Evolutionary conservation across 2,329 filamentous ascomycete genomes (phyloP).

Genomic region (Lojkania enalia): DNA sequence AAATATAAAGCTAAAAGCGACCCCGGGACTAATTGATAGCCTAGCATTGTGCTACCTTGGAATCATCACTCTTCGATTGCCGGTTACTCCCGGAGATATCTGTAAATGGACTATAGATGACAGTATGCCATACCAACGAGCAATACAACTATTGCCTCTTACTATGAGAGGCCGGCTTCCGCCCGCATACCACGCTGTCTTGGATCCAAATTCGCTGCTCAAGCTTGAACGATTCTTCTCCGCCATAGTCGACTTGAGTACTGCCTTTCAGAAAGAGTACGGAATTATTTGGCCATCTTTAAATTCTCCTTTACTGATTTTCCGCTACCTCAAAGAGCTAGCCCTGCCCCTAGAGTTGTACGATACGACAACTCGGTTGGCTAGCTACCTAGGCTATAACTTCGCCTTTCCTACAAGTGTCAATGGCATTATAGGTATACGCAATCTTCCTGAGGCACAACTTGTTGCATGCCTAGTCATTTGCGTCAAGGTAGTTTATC

Average conservation of each 20-base stretch:
- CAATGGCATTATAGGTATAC: slow-evolving; percentile 24
- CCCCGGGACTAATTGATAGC: slow-evolving; percentile 72
- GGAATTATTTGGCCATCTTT: slow-evolving; percentile 72
- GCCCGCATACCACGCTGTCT: slow-evolving; percentile 59
- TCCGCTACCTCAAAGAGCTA: slow-evolving; percentile 71
- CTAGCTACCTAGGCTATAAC: slow-evolving; percentile 54
- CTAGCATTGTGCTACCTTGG: slow-evolving; percentile 80
- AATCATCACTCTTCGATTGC: slow-evolving; percentile 72
- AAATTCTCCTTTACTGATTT: slow-evolving; percentile 69
- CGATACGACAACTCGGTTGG: slow-evolving; percentile 61
- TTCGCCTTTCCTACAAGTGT: slow-evolving; percentile 59
- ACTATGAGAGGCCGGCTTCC: slow-evolving; percentile 69
- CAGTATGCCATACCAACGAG: slow-evolving; percentile 72
- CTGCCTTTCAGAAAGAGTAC: slow-evolving; percentile 69
- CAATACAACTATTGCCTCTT: slow-evolving; percentile 60
- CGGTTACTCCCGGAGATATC: slow-evolving; percentile 75
- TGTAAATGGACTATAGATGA: slow-evolving; percentile 67
- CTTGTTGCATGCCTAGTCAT: slow-evolving; percentile 73
- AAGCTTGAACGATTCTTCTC: slow-evolving; percentile 64
- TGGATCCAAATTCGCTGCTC: slow-evolving; percentile 58
- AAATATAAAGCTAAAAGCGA: slow-evolving; percentile 54
- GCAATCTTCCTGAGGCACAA: slow-evolving; percentile 67
- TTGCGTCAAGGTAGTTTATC: slow-evolving; percentile 77
- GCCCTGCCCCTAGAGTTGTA: slow-evolving; percentile 74
- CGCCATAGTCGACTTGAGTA: slow-evolving; percentile 62